phyloP scores from a whole-genome alignment of 2,329 filamentous ascomycete species.

The Cadophora malorum region DNA sequence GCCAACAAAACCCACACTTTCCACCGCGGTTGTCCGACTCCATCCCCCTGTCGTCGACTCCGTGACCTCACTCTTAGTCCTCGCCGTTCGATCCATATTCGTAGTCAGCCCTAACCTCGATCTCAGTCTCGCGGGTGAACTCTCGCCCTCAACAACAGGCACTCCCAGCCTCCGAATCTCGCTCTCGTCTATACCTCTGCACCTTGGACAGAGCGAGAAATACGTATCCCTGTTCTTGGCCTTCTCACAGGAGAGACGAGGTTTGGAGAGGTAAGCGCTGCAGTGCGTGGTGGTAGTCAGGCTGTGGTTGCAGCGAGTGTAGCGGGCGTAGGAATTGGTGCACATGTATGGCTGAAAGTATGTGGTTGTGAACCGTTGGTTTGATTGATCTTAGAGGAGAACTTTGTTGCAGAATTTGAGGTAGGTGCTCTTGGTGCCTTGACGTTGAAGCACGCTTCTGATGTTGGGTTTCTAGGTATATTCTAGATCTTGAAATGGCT shows the following conservation, averaged over 20 bases:
- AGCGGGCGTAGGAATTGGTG: background rate
- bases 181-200: background rate
- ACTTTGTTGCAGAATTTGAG: background rate
- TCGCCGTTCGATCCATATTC: background rate
- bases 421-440: background rate
- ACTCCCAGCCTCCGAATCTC: background rate
- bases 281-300: background rate
- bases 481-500: background rate
- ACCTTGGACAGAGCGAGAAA: slow-evolving; percentile 17
- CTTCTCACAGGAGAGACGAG: background rate
- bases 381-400: background rate
- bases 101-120: background rate
- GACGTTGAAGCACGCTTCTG: background rate
- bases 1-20: background rate
- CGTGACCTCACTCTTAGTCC: background rate
- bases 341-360: background rate
- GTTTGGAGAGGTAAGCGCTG: slow-evolving; percentile 3
- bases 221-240: background rate
- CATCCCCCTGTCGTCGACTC: background rate
- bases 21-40: slow-evolving; percentile 10
- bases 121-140: background rate
- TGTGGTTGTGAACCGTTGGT: background rate
- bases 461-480: background rate
- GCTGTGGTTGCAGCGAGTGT: slow-evolving; percentile 19
- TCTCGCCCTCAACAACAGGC: background rate